Evolutionary conservation across 495 filamentous ascomycete species (phyloP).

Genomic region (Hyphodiscus hymeniophilus): DNA sequence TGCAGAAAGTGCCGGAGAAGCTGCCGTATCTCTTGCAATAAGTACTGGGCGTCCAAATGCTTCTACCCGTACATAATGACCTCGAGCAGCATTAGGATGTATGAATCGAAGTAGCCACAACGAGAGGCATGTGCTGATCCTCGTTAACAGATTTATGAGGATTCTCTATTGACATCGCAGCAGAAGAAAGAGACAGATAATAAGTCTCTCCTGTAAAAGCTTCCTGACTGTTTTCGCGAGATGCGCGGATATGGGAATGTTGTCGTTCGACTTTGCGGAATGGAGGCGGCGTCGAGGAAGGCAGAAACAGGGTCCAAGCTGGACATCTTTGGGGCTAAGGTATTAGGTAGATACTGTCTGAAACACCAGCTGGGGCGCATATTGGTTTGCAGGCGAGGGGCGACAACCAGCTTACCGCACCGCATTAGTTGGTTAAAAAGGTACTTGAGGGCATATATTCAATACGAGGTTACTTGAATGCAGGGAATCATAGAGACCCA

Average conservation of each 20-base stretch:
- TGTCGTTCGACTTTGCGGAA: neutral
- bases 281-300: neutral
- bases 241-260: too few relatives aligned
- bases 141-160: slow-evolving; percentile 4
- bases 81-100: slow-evolving; percentile 8
- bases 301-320: slow-evolving; percentile 6
- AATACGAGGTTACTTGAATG: too few relatives aligned
- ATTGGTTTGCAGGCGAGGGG: neutral
- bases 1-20: neutral
- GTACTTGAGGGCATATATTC: neutral
- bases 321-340: neutral
- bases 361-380: too few relatives aligned
- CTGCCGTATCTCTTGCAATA: neutral
- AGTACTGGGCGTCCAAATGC: slow-evolving; percentile 1
- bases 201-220: too few relatives aligned
- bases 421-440: neutral
- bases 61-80: slow-evolving; percentile 1
- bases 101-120: neutral
- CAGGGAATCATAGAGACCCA: too few relatives aligned
- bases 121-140: slow-evolving; percentile 3
- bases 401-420: neutral
- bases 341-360: slow-evolving; percentile 5
- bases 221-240: too few relatives aligned
- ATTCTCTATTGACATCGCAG: neutral
- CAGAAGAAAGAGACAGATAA: neutral